A percentile compares a stretch with the other conserved stretches of the same genome.
Conservation (phyloP, 163 green algal genomes). For the Scenedesmus sp. region DNA sequence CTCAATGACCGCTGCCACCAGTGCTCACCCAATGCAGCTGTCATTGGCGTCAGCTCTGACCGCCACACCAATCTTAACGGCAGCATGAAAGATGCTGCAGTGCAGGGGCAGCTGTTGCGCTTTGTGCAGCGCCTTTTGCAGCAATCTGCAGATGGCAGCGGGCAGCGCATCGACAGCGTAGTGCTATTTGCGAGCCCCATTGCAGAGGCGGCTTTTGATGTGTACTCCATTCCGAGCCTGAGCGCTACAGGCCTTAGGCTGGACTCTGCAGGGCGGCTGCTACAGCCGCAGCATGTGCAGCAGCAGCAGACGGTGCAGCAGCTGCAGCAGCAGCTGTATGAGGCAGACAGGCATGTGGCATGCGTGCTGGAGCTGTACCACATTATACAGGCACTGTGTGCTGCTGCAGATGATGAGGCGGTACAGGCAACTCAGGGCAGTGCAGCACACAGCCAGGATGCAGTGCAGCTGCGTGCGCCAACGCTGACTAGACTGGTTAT, state of each 20-base stretch:
- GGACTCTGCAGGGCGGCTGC: background rate
- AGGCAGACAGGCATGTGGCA: conserved; percentile 8
- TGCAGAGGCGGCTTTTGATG: background rate
- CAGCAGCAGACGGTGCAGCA: background rate
- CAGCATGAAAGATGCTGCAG: conserved; percentile 3
- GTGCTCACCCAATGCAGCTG: background rate
- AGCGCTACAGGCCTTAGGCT: too few species aligned
- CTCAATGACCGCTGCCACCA: background rate
- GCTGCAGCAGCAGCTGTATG: conserved; percentile 21
- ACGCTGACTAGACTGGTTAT: background rate
- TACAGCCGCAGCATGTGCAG: background rate
- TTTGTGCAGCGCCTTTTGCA: conserved; percentile 36
- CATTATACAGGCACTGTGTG: conserved; percentile 12
- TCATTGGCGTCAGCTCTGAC: background rate
- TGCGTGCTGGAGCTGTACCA: background rate
- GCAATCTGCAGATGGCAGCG: conserved; percentile 21
- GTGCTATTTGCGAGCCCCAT: background rate
- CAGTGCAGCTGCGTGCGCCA: background rate
- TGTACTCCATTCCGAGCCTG: background rate
- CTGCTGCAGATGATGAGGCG: background rate
- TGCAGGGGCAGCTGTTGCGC: conserved; percentile 19
- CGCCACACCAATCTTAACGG: background rate
- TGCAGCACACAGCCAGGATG: background rate
- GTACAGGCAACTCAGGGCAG: background rate
- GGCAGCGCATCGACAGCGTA: conserved; percentile 1